Base-by-base conservation (phyloP, 1,139 yeast species). In the Hansenula lynferdii region DNA sequence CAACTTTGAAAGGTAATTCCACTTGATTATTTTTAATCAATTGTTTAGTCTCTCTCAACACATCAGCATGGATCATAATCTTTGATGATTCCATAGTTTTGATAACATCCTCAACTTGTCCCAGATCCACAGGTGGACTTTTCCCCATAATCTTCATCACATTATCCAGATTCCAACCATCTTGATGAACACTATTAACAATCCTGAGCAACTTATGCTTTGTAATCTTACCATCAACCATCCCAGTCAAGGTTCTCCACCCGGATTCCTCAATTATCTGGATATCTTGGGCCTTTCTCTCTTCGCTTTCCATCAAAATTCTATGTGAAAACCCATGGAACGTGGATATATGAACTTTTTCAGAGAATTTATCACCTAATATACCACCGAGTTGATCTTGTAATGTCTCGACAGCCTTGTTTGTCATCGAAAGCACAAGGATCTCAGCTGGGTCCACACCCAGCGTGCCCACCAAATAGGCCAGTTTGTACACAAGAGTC, bases 401-500 rank as follows among this genome's bases (percentile, higher is more conserved):
- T 14, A 84, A 58, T 19, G 80, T 73, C 28, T 68, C 68, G 1
- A 82, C 87, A 0, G 92, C 78, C 38, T 83, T 64, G 49, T 82
- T 84, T 1, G 94, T 82, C 72, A 84, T 69, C 6, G 89, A 78
- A 9, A 85, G 61, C 5, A 82, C 79, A 28, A 83, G 56, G 3
- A 85, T 72, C 37, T 77, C 76, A 8, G 64, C 58, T 0, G 90
- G 86, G 2, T 54, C 44, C 0, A 75, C 54, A 2, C 59, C 60
- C 5, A 63, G 61, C 6, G 61, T 43, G 5, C 55, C 47, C 1
- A 83, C 54, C 44, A 80, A 50, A 43, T 70, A 62, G 2, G 73
- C 74, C 0, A 82, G 66, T 42, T 86, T 65, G 31, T 69, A 62
- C 2, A 77, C 73, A 23, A 85, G 50, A 0, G 89, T 80, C 30